Evolutionary conservation across 2,329 filamentous ascomycete genomes (phyloP).

Genomic region (Apiospora marii): DNA sequence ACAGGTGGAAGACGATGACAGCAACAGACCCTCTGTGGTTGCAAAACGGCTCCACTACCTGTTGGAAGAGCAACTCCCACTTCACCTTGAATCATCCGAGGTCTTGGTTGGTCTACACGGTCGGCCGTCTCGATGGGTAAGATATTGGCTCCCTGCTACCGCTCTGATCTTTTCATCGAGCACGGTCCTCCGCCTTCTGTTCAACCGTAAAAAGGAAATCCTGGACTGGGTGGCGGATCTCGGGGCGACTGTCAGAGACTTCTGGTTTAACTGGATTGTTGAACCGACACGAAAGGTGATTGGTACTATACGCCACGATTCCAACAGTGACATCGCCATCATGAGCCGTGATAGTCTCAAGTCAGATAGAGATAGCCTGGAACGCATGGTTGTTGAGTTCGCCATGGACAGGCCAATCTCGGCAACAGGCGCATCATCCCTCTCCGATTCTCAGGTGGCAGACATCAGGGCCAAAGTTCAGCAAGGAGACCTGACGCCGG

Average conservation of each 20-base stretch:
- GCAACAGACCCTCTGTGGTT: slow-evolving; percentile 64
- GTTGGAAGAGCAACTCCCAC: slow-evolving; percentile 72
- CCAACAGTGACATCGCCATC: slow-evolving; percentile 91
- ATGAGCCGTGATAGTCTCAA: slow-evolving; percentile 93
- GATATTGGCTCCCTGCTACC: slow-evolving; percentile 87
- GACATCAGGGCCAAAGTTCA: slow-evolving; percentile 81
- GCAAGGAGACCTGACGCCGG: slow-evolving; percentile 91
- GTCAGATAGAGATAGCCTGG: slow-evolving; percentile 88
- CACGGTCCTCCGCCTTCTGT: slow-evolving; percentile 81
- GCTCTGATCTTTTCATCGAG: slow-evolving; percentile 81
- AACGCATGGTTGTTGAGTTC: slow-evolving; percentile 98
- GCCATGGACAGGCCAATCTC: slow-evolving; percentile 80
- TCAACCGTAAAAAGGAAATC: slow-evolving; percentile 79
- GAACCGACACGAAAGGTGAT: slow-evolving; percentile 85
- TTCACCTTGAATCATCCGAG: slow-evolving; percentile 66
- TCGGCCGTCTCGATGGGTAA: slow-evolving; percentile 75
- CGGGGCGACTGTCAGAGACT: slow-evolving; percentile 81
- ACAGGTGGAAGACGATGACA: slow-evolving; percentile 55
- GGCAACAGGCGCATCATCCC: slow-evolving; percentile 54
- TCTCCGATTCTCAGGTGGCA: slow-evolving; percentile 74
- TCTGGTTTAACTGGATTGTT: slow-evolving; percentile 96
- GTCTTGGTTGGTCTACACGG: slow-evolving; percentile 70
- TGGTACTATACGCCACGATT: slow-evolving; percentile 91
- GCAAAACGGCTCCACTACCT: slow-evolving; percentile 74
- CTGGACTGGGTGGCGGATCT: slow-evolving; percentile 81